Evolutionary conservation across 768 basidiomycete species (phyloP).

Genomic region (Boletus subcaerulescens): DNA sequence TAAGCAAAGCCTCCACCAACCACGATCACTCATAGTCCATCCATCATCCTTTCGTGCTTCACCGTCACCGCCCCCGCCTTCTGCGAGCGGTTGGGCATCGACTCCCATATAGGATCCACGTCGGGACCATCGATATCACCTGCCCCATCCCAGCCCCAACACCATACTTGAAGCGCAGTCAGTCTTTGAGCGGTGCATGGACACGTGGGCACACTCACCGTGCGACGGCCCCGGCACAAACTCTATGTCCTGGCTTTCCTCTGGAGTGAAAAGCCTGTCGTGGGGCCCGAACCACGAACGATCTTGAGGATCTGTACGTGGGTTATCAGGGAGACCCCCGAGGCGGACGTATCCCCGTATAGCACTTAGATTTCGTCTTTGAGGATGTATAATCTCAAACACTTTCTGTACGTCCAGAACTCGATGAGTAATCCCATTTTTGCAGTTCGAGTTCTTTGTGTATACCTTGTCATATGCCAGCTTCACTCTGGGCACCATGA

Average conservation of each 20-base stretch:
- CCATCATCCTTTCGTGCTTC: constrained; percentile 57
- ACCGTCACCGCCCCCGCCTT: constrained; percentile 58
- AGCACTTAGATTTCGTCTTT: constrained; percentile 87
- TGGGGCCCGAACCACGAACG: constrained; percentile 98
- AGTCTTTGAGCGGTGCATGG: not conserved
- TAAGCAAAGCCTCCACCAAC: constrained; percentile 5
- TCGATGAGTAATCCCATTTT: constrained; percentile 1
- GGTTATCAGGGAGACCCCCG: constrained; percentile 97
- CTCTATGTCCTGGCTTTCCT: constrained; percentile 74
- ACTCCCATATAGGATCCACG: constrained; percentile 97
- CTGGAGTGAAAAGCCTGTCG: constrained; percentile 87
- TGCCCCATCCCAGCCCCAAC: constrained; percentile 99
- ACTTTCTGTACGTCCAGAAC: constrained; percentile 60
- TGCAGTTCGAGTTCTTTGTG: not conserved
- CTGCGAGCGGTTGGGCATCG: constrained; percentile 65
- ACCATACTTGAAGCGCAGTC: constrained; percentile 73
- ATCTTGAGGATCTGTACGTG: constrained; percentile 95
- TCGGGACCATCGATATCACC: constrained; percentile 97
- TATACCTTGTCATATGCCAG: constrained; percentile 88
- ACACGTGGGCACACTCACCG: constrained; percentile 45
- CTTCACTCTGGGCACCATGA: constrained; percentile 98
- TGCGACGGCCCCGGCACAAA: constrained; percentile 82
- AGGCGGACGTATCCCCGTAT: constrained; percentile 91
- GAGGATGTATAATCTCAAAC: constrained; percentile 91
- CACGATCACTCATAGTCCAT: constrained; percentile 18